Conservation (phyloP, 306 rosid genomes). For the Ormosia emarginata region DNA sequence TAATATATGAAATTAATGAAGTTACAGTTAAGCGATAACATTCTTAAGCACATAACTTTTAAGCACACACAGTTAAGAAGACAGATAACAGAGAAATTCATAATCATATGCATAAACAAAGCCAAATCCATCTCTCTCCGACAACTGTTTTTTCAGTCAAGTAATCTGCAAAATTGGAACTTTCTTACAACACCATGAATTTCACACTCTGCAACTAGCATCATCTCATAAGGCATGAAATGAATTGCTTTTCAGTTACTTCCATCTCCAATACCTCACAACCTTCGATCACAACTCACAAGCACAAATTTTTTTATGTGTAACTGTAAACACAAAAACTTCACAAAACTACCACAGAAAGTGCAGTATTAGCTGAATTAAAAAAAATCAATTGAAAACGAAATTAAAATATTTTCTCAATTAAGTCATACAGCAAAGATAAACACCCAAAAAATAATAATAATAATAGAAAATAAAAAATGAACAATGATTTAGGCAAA, state of each 20-base stretch:
- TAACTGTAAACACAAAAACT: too few relatives aligned
- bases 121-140: too few relatives aligned
- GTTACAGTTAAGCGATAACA: not conserved
- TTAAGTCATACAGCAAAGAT: not conserved
- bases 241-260: too few relatives aligned
- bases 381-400: too few relatives aligned
- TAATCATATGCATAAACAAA: not conserved
- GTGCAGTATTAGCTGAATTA: too few relatives aligned
- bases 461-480: not conserved
- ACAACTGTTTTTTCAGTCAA: slow-evolving; percentile 7
- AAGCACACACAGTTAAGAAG: not conserved
- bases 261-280: too few relatives aligned
- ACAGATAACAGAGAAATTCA: not conserved
- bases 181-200: not conserved
- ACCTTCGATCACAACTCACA: too few relatives aligned
- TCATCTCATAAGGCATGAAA: too few relatives aligned
- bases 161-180: slow-evolving; percentile 6
- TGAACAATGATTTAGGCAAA: not conserved
- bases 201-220: too few relatives aligned
- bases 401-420: not conserved
- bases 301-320: too few relatives aligned
- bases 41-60: not conserved
- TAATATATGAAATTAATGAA: not conserved
- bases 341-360: too few relatives aligned
- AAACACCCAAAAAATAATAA: not conserved